phyloP scores from a whole-genome alignment of 805 yeast species.

The Candida koratica region DNA sequence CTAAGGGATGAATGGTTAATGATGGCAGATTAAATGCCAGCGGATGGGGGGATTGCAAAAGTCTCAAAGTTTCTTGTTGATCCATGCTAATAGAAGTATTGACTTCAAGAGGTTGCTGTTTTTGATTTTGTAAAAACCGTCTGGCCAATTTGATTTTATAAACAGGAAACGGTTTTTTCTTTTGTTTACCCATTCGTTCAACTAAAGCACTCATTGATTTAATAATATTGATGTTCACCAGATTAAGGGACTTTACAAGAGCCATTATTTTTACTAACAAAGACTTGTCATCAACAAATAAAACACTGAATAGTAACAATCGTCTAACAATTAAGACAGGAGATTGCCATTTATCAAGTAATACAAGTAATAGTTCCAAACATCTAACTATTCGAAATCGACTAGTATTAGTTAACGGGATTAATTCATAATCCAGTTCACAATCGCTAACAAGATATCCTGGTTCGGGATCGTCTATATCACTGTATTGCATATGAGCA shows the following conservation, averaged over 20 bases:
- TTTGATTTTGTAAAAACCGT: constrained; percentile 1
- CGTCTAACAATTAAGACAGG: constrained; percentile 23
- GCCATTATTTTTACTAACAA: constrained; percentile 18
- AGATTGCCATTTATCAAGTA: constrained; percentile 23
- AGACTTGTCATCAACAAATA: constrained; percentile 17
- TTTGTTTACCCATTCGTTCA: constrained; percentile 17
- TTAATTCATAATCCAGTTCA: constrained; percentile 14
- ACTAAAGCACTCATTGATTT: constrained; percentile 22
- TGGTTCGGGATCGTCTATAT: constrained; percentile 13
- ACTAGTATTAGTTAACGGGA: constrained; percentile 1
- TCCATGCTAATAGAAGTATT: constrained; percentile 4
- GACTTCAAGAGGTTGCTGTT: neutral
- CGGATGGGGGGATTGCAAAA: constrained; percentile 9
- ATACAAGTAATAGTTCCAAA: neutral
- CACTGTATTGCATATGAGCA: constrained; percentile 28
- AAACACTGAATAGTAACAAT: constrained; percentile 22
- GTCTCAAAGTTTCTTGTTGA: constrained; percentile 4
- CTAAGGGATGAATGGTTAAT: constrained; percentile 1
- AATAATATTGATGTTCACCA: constrained; percentile 15
- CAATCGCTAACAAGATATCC: constrained; percentile 14
- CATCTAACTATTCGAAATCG: constrained; percentile 8
- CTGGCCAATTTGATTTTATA: constrained; percentile 1
- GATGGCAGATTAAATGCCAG: neutral
- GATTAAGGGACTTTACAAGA: constrained; percentile 18
- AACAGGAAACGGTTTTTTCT: constrained; percentile 5